Percentiles rank a stretch among this genome's conserved stretches.
Conservation (phyloP, 257 asterid genomes). For the Pogostemon cablin region DNA sequence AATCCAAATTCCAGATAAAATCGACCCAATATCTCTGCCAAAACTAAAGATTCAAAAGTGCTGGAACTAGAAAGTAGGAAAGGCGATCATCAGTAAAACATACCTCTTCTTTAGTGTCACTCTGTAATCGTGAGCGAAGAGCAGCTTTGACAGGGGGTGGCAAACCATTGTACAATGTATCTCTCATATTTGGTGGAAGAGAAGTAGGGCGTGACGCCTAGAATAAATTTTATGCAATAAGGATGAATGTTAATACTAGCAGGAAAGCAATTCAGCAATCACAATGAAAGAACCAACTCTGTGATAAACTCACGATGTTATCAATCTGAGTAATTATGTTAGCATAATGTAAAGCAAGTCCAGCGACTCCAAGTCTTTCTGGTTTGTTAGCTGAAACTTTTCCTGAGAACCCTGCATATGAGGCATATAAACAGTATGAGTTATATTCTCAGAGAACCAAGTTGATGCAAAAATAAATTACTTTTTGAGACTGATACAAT, state of each 20-base stretch:
- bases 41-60: neutral
- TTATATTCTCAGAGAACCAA: constrained; percentile 5
- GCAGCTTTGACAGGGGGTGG: constrained; percentile 70
- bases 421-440: constrained; percentile 24
- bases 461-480: neutral
- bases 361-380: constrained; percentile 85
- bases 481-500: constrained; percentile 13
- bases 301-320: constrained; percentile 66
- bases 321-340: constrained; percentile 90
- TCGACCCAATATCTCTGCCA: neutral
- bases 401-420: constrained; percentile 56
- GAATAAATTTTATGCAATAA: constrained; percentile 28
- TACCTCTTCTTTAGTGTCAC: constrained; percentile 70
- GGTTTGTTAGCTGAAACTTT: constrained; percentile 53
- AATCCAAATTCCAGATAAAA: neutral
- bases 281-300: constrained; percentile 5
- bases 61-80: constrained; percentile 10
- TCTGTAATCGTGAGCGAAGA: constrained; percentile 63
- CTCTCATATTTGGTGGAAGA: constrained; percentile 96
- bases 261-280: neutral
- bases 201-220: constrained; percentile 92
- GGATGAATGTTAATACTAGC: constrained; percentile 6
- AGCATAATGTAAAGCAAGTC: constrained; percentile 97
- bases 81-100: constrained; percentile 4
- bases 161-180: constrained; percentile 79